These are phyloP conservation scores for Talaromyces sp. DNA, from an alignment of 2,329 filamentous ascomycete genomes.

Conservation along the genomic window DNA sequence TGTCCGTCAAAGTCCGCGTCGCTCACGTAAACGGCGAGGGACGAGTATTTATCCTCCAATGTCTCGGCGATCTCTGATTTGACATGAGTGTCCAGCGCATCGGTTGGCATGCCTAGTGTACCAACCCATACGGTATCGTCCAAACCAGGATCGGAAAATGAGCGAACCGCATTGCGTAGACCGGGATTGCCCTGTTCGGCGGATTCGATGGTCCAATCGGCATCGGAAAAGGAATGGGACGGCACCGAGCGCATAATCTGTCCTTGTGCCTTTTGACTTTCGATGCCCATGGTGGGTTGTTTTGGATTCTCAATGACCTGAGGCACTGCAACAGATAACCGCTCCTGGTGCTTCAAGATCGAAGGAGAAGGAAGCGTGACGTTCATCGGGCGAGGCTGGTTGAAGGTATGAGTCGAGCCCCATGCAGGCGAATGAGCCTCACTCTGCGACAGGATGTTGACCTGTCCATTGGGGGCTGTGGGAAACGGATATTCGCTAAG, in stretches of 20 bases:
- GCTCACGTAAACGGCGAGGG: slow-evolving; percentile 76
- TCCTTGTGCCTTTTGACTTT: slow-evolving; percentile 23
- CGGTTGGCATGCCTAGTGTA: slow-evolving; percentile 89
- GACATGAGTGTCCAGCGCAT: slow-evolving; percentile 70
- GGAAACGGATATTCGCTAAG: slow-evolving; percentile 33
- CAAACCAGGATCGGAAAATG: slow-evolving; percentile 66
- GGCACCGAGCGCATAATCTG: slow-evolving; percentile 53
- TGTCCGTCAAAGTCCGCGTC: slow-evolving; percentile 94
- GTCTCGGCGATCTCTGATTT: slow-evolving; percentile 80
- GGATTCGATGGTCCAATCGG: slow-evolving; percentile 76
- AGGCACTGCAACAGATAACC: slow-evolving; percentile 22
- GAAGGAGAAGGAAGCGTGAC: slow-evolving; percentile 67
- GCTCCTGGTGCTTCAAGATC: slow-evolving; percentile 65
- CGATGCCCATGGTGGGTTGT: slow-evolving; percentile 17
- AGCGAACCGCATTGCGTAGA: slow-evolving; percentile 80
- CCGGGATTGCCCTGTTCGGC: slow-evolving; percentile 92
- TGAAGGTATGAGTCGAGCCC: slow-evolving; percentile 62
- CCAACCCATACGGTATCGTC: slow-evolving; percentile 81
- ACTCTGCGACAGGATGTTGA: slow-evolving; percentile 60
- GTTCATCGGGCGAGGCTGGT: slow-evolving; percentile 75
- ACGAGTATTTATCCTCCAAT: slow-evolving; percentile 76
- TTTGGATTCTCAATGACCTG: slow-evolving; percentile 19
- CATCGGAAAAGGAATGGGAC: slow-evolving; percentile 61
- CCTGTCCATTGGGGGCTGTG: slow-evolving; percentile 30
- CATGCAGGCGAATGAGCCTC: slow-evolving; percentile 74